Conservation (phyloP, 2,329 filamentous ascomycete species). For the Torrubiella hemipterigena region DNA sequence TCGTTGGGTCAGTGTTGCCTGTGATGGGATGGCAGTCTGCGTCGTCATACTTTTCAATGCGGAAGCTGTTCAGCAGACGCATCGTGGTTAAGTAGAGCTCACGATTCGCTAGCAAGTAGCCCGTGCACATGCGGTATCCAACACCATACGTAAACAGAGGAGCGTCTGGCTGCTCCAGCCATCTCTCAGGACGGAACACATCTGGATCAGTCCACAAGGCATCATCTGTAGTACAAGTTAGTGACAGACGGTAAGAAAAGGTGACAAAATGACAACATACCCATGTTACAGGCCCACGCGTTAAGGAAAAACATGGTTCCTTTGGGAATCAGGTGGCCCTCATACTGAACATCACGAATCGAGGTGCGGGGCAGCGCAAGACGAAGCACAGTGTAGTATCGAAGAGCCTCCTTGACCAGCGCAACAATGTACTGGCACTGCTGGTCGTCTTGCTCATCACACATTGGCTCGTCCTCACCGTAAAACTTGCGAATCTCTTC, state of each 20-base stretch:
- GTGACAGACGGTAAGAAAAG: neutral
- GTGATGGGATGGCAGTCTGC: constrained; percentile 46
- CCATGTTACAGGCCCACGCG: constrained; percentile 58
- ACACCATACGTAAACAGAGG: constrained; percentile 51
- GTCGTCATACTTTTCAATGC: constrained; percentile 39
- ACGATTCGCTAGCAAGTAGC: constrained; percentile 48
- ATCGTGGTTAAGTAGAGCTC: constrained; percentile 55
- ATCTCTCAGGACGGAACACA: constrained; percentile 45
- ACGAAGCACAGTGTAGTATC: constrained; percentile 51
- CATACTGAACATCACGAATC: constrained; percentile 45
- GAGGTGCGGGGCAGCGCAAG: constrained; percentile 50
- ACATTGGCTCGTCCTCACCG: constrained; percentile 38
- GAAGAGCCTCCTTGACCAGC: constrained; percentile 48
- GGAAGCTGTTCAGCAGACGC: constrained; percentile 49
- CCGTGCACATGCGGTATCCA: constrained; percentile 53
- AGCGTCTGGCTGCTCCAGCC: constrained; percentile 48
- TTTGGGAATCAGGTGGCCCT: constrained; percentile 45
- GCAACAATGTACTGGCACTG: constrained; percentile 52
- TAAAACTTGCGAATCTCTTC: constrained; percentile 44
- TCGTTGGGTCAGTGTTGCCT: constrained; percentile 49
- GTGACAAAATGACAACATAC: constrained; percentile 20
- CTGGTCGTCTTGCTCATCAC: constrained; percentile 49
- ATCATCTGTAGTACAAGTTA: constrained; percentile 21
- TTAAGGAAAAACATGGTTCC: constrained; percentile 55
- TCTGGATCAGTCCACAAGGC: constrained; percentile 47